Evolutionary conservation across 2,329 filamentous ascomycete species (phyloP), one percentile per base, ranked within the genome.

Genomic region (Alternaria hordeiaustralica): DNA sequence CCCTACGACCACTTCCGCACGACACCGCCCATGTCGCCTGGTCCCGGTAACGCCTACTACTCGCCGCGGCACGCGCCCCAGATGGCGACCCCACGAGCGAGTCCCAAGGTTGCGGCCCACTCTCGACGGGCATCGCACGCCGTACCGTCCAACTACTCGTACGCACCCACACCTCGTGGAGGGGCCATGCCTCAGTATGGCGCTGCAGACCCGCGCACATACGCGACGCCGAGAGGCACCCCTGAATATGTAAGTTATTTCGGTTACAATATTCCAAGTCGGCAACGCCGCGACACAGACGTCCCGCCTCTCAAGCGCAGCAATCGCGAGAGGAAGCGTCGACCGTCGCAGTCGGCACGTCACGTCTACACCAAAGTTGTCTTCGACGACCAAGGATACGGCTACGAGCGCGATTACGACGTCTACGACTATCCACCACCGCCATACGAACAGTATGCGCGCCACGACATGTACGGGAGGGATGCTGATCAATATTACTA

Each of bases 241-340:
- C 75, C 82, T 79, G 87, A 89, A 81, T 86, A 87, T 89, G 88
- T 90, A 89, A 90, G 88, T 90, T 70, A 74, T 78, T 77, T 77
- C 69, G 85, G 84, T 84, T 85, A 82, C 81, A 63, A 54, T 75
- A 79, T 80, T 79, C 73, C 78, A 71, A 80, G 78, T 77, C 74
- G 77, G 73, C 75, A 70, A 73, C 76, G 77, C 63, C 77, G 76
- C 75, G 74, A 78, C 69, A 66, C 77, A 66, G 78, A 80, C 69
- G 79, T 70, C 59, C 68, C 73, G 70, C 74, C 77, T 75, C 74
- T 78, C 77, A 80, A 80, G 77, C 75, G 74, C 73, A 78, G 73
- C 69, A 68, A 78, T 75, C 75, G 81, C 75, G 76, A 81, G 75
- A 81, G 79, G 78, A 81, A 82, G 79, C 81, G 80, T 80, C 84